A percentile compares a stretch with the other conserved stretches of the same genome.
Conservation (phyloP, 768 basidiomycete genomes). For the Mycena chlorophos region DNA sequence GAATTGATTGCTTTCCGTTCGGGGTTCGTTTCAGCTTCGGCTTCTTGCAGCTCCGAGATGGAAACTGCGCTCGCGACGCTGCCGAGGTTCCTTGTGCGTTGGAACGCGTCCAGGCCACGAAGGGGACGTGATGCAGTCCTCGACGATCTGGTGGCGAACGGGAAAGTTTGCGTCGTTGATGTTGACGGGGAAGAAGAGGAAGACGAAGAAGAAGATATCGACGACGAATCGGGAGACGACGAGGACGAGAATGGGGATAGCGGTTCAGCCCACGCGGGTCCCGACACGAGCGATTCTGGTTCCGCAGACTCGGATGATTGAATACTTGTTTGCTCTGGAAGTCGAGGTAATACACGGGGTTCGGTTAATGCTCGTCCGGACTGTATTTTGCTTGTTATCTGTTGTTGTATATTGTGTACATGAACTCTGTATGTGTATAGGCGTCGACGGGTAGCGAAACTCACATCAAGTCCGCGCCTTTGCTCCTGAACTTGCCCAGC, state of each 20-base stretch:
- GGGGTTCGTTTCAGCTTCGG: slow-evolving; percentile 4
- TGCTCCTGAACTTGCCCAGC: slow-evolving; percentile 71
- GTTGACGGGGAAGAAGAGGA: too few species aligned
- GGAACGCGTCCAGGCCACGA: slow-evolving; percentile 11
- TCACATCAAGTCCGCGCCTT: slow-evolving; percentile 58
- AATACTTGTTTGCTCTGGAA: not conserved
- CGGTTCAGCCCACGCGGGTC: not conserved
- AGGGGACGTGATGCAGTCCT: slow-evolving; percentile 36
- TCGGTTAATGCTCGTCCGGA: not conserved
- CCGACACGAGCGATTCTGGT: not conserved
- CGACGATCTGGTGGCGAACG: slow-evolving; percentile 39
- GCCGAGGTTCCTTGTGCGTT: slow-evolving; percentile 12
- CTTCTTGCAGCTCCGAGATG: not conserved
- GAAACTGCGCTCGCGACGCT: slow-evolving; percentile 31
- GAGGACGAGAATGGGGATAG: not conserved
- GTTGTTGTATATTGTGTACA: not conserved
- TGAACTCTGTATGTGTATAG: too few species aligned
- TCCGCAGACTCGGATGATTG: not conserved
- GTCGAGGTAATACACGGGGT: not conserved
- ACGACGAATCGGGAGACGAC: slow-evolving; percentile 5
- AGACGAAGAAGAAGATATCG: slow-evolving; percentile 5
- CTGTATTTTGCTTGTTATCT: not conserved
- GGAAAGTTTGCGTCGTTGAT: too few species aligned
- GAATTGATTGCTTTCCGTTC: slow-evolving; percentile 12
- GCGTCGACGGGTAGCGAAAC: not conserved